Percentiles rank a stretch among this genome's conserved stretches.
Evolutionary conservation across 345 rosid genomes (phyloP).

Genomic region (Syzygium oleosum): DNA sequence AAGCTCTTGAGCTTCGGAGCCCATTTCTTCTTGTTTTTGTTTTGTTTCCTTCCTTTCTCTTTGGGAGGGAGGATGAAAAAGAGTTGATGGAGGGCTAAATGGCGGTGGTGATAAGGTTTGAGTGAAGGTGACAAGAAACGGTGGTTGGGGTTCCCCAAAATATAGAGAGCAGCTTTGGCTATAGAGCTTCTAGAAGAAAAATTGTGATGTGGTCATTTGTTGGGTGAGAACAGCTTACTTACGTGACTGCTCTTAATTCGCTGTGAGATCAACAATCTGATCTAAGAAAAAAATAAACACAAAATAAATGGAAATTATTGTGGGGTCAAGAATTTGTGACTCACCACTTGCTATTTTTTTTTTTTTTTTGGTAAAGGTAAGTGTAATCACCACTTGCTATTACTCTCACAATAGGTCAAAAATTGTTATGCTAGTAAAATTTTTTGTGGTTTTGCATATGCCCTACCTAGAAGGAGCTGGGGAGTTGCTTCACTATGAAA

Average conservation of each 20-base stretch:
- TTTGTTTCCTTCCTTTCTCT: neutral
- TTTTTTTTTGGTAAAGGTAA: too few species aligned
- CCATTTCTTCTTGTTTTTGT: neutral
- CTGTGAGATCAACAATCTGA: too few species aligned
- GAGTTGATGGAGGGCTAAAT: conserved; percentile 12
- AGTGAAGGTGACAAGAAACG: conserved; percentile 32
- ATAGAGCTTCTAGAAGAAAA: neutral
- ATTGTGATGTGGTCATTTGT: neutral
- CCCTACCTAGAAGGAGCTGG: neutral
- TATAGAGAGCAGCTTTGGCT: neutral
- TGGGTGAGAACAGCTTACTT: too few species aligned
- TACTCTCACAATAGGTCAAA: too few species aligned
- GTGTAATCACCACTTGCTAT: too few species aligned
- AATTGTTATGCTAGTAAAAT: too few species aligned
- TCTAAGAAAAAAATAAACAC: too few species aligned
- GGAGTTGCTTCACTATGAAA: neutral
- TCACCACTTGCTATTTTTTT: too few species aligned
- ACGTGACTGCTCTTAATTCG: too few species aligned
- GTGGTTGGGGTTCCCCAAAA: neutral
- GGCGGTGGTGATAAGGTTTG: conserved; percentile 20
- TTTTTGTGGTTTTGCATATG: neutral
- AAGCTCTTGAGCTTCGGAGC: neutral
- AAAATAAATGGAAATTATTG: too few species aligned
- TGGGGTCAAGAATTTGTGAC: too few species aligned
- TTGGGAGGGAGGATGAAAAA: conserved; percentile 4